phyloP scores from a whole-genome alignment of 352 stramenopile species.

The Phytophthora uliginosa region DNA sequence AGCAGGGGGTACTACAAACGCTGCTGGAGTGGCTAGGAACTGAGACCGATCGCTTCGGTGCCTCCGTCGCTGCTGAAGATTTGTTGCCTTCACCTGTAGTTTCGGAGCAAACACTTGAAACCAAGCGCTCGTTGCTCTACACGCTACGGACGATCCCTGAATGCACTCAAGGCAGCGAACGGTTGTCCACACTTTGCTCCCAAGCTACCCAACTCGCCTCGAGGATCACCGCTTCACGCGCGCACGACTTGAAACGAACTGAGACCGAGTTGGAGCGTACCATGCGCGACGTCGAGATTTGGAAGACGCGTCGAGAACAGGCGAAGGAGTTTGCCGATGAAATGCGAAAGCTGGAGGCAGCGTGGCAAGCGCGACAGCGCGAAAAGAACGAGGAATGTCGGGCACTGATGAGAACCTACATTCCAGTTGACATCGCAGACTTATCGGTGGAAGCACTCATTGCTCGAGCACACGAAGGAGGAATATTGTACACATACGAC shows the following conservation, averaged over 20 bases:
- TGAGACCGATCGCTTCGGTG: slow-evolving; percentile 59
- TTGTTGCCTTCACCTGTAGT: slow-evolving; percentile 14
- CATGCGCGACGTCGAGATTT: slow-evolving; percentile 73
- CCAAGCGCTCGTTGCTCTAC: slow-evolving; percentile 30
- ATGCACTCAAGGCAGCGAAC: slow-evolving; percentile 58
- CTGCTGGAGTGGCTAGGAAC: slow-evolving; percentile 52
- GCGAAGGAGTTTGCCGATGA: slow-evolving; percentile 68
- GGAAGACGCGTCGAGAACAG: slow-evolving; percentile 65
- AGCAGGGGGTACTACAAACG: slow-evolving; percentile 59
- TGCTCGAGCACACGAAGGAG: slow-evolving; percentile 38
- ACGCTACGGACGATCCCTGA: slow-evolving; percentile 49
- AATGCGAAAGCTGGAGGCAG: slow-evolving; percentile 56
- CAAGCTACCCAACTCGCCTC: slow-evolving; percentile 53
- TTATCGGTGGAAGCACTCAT: slow-evolving; percentile 68
- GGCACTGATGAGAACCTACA: slow-evolving; percentile 50
- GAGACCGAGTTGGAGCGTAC: slow-evolving; percentile 65
- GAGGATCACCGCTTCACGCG: slow-evolving; percentile 57
- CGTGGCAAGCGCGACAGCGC: slow-evolving; percentile 53
- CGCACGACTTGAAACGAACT: slow-evolving; percentile 61
- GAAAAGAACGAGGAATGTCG: slow-evolving; percentile 55
- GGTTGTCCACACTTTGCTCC: slow-evolving; percentile 54
- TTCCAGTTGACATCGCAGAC: slow-evolving; percentile 68
- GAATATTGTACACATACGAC: slow-evolving; percentile 81
- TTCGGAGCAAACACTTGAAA: slow-evolving; percentile 29
- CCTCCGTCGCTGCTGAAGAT: slow-evolving; percentile 32